A percentile compares a stretch with the other conserved stretches of the same genome.
Evolutionary conservation across 2,329 filamentous ascomycete species (phyloP).

Genomic region (Trichoderma semiorbis): DNA sequence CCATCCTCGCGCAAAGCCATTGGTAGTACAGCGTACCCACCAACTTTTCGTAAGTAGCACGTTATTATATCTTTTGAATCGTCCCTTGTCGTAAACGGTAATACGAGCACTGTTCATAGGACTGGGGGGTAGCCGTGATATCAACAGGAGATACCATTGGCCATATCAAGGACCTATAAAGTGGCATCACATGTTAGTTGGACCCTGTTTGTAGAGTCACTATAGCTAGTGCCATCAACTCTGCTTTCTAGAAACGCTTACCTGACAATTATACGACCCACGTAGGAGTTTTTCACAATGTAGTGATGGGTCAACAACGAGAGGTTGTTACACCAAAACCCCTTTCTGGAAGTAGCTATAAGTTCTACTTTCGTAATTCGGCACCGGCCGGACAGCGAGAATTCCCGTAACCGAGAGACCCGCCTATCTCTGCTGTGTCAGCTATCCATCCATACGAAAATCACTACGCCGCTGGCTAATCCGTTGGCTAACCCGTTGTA

Average conservation of each 20-base stretch:
- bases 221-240: too few species aligned
- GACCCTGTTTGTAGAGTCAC: too few species aligned
- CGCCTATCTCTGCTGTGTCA: background rate
- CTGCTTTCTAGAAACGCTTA: too few species aligned
- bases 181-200: too few species aligned
- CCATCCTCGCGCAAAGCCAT: background rate
- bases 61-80: background rate
- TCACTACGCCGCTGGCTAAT: background rate
- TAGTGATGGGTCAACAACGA: too few species aligned
- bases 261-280: background rate
- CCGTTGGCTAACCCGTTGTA: background rate
- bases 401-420: background rate
- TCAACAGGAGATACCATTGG: too few species aligned
- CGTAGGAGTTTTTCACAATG: background rate
- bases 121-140: too few species aligned
- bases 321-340: background rate
- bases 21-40: background rate
- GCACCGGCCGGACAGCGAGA: background rate
- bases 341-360: background rate
- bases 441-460: too few species aligned
- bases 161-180: too few species aligned
- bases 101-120: background rate
- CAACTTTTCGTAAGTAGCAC: background rate
- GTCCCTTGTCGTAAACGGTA: background rate
- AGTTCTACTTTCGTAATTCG: background rate